Percentiles rank a stretch among this genome's conserved stretches.
These are phyloP conservation scores for Alternaria atra DNA, from an alignment of 2,329 filamentous ascomycete species.

Conservation along the genomic window DNA sequence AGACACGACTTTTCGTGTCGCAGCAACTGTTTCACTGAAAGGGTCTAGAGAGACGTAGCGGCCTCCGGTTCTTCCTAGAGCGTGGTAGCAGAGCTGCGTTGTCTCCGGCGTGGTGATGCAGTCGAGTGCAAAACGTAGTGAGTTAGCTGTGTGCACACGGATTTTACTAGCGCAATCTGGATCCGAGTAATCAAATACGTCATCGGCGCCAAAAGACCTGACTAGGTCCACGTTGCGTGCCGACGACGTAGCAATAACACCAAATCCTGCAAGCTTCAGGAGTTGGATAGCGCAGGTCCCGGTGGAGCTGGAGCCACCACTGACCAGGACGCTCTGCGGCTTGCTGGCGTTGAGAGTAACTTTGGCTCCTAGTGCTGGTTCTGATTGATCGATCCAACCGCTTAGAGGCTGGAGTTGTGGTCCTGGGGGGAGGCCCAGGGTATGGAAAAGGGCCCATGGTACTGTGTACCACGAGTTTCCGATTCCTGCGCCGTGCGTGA, in stretches of 20 bases:
- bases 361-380: slow-evolving; percentile 14
- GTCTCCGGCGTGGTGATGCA: slow-evolving; percentile 49
- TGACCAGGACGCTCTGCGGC: slow-evolving; percentile 16
- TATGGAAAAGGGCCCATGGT: slow-evolving; percentile 9
- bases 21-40: slow-evolving; percentile 1
- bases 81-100: slow-evolving; percentile 28
- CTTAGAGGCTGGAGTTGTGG: slow-evolving; percentile 17
- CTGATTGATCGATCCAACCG: slow-evolving; percentile 2
- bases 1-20: slow-evolving; percentile 17
- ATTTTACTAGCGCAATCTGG: slow-evolving; percentile 55
- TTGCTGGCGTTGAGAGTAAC: slow-evolving; percentile 11
- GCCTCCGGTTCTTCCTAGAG: slow-evolving; percentile 31
- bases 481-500: slow-evolving; percentile 13
- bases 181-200: slow-evolving; percentile 55
- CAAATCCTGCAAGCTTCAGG: slow-evolving; percentile 18
- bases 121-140: slow-evolving; percentile 56
- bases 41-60: slow-evolving; percentile 14
- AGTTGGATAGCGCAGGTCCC: slow-evolving; percentile 26
- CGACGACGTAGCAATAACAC: slow-evolving; percentile 19
- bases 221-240: slow-evolving; percentile 21
- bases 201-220: slow-evolving; percentile 22
- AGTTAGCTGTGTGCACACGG: slow-evolving; percentile 52
- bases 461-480: slow-evolving; percentile 14
- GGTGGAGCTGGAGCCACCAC: slow-evolving; percentile 17
- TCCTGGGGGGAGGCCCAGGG: slow-evolving; percentile 11